Base-by-base conservation (phyloP, 2,329 filamentous ascomycete genomes). In the Colletotrichum salicis region DNA sequence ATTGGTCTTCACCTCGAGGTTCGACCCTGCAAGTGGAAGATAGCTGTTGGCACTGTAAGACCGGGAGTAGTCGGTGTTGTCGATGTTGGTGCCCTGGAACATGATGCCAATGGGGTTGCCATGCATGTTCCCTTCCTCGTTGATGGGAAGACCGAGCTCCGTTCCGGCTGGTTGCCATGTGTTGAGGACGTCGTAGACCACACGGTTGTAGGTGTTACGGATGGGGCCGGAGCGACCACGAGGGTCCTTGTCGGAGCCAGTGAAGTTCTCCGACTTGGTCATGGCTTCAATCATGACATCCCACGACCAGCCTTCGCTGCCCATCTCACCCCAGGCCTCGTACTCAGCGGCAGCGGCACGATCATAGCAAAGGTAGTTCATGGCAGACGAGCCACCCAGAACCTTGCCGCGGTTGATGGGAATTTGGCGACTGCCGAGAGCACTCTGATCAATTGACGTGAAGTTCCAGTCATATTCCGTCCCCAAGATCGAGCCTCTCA, bases 341-440 rank as follows among this genome's bases (percentile, higher is more conserved):
- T 82, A 83, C 66, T 84, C 82, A 22, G 77, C 74, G 2, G 78
- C 77, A 4, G 79, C 67, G 1, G 81, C 81, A 4, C 82, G 77
- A 68, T 83, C 80, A 55, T 82, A 83, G 67, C 78, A 79, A 60
- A 84, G 78, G 54, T 85, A 84, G 74, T 87, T 87, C 67, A 87
- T 74, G 5, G 84, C 81, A 11, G 79, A 84, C 15, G 82, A 84
- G 11, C 86, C 87, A 5, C 86, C 86, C 0, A 89, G 79, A 0
- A 86, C 83, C 62, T 85, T 85, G 41, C 85, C 86, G 6, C 86
- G 81, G 29, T 83, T 83, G 56, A 86, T 83, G 4, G 76, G 69
- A 13, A 86, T 82, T 3, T 79, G 74, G 1, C 84, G 81, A 15
- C 80, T 79, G 19, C 82, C 80, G 5, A 86, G 80, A n/a, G 76